Percentiles rank a stretch among this genome's conserved stretches.
phyloP scores from a whole-genome alignment of 1,284 basidiomycete species.

The Lignosus rhinocerotis region DNA sequence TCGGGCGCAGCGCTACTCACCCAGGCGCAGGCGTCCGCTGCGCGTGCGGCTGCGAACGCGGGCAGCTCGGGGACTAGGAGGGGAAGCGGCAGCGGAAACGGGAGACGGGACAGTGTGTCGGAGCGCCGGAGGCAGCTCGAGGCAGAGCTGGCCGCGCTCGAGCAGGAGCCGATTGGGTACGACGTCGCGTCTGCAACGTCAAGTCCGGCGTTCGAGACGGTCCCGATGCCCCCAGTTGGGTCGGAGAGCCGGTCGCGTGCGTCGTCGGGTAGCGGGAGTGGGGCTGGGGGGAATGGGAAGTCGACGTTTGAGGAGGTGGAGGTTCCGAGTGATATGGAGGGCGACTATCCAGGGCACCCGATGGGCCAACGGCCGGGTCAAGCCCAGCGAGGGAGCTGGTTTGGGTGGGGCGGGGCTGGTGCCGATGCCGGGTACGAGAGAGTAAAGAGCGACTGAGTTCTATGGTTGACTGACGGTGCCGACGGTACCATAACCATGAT shows the following conservation, averaged over 20 bases:
- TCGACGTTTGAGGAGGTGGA: slow-evolving; percentile 61
- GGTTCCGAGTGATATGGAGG: slow-evolving; percentile 65
- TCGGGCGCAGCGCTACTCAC: slow-evolving; percentile 59
- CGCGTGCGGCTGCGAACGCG: slow-evolving; percentile 23
- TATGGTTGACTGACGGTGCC: too few relatives aligned
- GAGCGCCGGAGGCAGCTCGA: slow-evolving; percentile 56
- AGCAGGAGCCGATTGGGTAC: slow-evolving; percentile 25
- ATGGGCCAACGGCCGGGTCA: slow-evolving; percentile 15
- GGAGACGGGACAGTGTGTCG: slow-evolving; percentile 12
- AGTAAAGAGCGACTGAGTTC: slow-evolving; percentile 28
- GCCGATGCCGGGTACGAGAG: slow-evolving; percentile 33
- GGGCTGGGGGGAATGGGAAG: slow-evolving; percentile 31
- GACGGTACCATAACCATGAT: neutral
- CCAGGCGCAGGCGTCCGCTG: slow-evolving; percentile 26
- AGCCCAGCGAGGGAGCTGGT: slow-evolving; percentile 37
- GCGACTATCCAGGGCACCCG: slow-evolving; percentile 42
- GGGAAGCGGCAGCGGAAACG: neutral
- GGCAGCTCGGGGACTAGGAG: slow-evolving; percentile 16
- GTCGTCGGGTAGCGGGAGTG: slow-evolving; percentile 37
- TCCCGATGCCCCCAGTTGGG: slow-evolving; percentile 32
- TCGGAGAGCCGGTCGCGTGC: slow-evolving; percentile 19
- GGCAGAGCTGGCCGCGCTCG: slow-evolving; percentile 54
- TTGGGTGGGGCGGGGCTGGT: slow-evolving; percentile 35
- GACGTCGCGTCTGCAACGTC: slow-evolving; percentile 30
- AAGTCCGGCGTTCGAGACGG: slow-evolving; percentile 22